Evolutionary conservation across 2,329 filamentous ascomycete genomes (phyloP), one percentile per base, ranked within the genome.

Genomic region (Ramularia endophylla): DNA sequence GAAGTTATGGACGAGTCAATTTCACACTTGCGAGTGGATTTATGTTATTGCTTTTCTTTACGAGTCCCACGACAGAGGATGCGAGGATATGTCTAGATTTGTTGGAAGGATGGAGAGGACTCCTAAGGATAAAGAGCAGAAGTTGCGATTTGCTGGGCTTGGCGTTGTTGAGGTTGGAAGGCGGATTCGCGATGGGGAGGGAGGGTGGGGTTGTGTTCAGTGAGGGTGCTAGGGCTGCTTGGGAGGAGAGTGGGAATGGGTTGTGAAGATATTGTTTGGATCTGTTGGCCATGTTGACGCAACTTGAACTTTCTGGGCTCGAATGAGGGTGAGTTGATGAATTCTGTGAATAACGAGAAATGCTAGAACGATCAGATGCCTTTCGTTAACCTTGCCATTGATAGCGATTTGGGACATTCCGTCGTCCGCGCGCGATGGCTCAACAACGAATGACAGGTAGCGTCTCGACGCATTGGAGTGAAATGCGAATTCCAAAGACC

Each of bases 21-120:
- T 63, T 63, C 46, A 58, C 58, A 3, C 60, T 63, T 39, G 58
- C 57, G 12, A 59, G 55, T 8, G 53, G 49, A 20, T 63, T 63
- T 39, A 58, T 63, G 50, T 41, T 60, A 5, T 45, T 59, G 17
- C 53, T 63, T 13, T 62, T 61, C 41, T 57, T 56, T 37, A 60
- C 58, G 6, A 54, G 58, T 11, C 53, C 57, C 8, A 50, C 45
- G 5, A 13, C 52, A 5, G 15, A 42, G 8, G 57, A 63, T 22
- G 59, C 60, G 3, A 54, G 52, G 29, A 57, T 61, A 28, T 59
- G 57, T 36, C 48, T 62, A 1, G 37, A 45, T 7, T 44, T 63
- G n/a, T 49, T 63, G 0, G 53, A 50, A 12, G 46, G 50, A 1
- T 62, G 60, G 60, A 46, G 59, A 4, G 53, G 55, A 13, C 36